Evolutionary conservation across 108 stramenopile genomes (phyloP).

Genomic region (Aurantiochytrium sp.): DNA sequence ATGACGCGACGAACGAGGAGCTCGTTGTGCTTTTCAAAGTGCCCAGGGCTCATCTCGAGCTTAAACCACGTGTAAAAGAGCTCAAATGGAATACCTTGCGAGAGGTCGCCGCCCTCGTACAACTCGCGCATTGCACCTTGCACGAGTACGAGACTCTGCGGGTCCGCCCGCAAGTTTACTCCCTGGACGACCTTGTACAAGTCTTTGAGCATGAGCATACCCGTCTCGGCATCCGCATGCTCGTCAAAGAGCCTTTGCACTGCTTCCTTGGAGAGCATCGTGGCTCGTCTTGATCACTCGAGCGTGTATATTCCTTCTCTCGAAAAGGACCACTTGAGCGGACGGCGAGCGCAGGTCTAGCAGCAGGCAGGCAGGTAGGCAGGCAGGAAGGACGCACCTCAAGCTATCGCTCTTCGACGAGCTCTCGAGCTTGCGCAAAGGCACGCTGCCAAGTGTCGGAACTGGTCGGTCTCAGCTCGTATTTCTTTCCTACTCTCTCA

Average conservation of each 20-base stretch:
- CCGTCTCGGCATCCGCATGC: neutral
- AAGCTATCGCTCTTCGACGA: too few species aligned
- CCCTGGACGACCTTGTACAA: neutral
- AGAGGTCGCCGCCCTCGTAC: neutral
- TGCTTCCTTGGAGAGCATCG: neutral
- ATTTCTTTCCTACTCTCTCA: too few species aligned
- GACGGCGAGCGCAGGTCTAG: too few species aligned
- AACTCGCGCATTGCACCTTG: neutral
- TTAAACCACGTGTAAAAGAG: neutral
- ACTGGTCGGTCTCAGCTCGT: too few species aligned
- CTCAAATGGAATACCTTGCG: neutral
- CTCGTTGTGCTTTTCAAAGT: conserved; percentile 12
- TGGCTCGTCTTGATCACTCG: neutral
- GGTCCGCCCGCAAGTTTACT: neutral
- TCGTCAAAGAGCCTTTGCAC: neutral
- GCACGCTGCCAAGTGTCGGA: too few species aligned
- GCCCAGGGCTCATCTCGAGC: neutral
- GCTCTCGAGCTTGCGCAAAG: too few species aligned
- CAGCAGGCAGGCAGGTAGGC: too few species aligned
- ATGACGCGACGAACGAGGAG: neutral
- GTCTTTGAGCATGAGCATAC: neutral
- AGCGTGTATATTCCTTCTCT: too few species aligned
- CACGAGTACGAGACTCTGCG: neutral
- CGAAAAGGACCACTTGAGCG: too few species aligned
- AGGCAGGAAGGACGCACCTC: too few species aligned